Percentiles rank a stretch among this genome's conserved stretches.
These are phyloP conservation scores for Taphrina sp. DNA, from an alignment of 1,139 yeast species.

Conservation along the genomic window DNA sequence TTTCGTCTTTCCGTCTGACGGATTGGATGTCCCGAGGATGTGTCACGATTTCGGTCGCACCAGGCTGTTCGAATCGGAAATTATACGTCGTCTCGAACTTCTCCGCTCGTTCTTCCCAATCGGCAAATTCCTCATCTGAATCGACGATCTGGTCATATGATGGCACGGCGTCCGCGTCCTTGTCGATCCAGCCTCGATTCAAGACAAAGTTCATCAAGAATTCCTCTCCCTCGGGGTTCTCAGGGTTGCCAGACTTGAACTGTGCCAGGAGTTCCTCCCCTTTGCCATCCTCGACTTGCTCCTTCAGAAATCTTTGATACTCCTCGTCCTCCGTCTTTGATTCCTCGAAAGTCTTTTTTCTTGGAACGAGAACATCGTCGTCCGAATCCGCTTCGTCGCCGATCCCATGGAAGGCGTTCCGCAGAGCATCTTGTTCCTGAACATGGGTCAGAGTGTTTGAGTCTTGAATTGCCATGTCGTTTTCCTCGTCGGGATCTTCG, in stretches of 20 bases:
- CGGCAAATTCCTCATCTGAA: constrained; percentile 67
- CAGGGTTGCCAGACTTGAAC: constrained; percentile 45
- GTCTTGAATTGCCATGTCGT: constrained; percentile 19
- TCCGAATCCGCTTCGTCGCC: constrained; percentile 51
- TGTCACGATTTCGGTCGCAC: constrained; percentile 86
- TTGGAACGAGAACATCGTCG: constrained; percentile 52
- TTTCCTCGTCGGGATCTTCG: constrained; percentile 40
- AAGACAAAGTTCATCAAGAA: constrained; percentile 34
- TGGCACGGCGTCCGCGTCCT: constrained; percentile 38
- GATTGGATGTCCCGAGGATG: constrained; percentile 90
- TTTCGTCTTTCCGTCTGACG: constrained; percentile 71
- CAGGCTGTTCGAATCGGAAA: constrained; percentile 82
- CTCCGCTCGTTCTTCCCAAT: constrained; percentile 89
- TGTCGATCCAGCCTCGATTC: constrained; percentile 36
- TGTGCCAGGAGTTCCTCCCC: constrained; percentile 71
- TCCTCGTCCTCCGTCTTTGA: constrained; percentile 41
- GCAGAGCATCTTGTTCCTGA: constrained; percentile 33
- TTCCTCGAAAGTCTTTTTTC: constrained; percentile 55
- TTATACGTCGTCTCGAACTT: constrained; percentile 88
- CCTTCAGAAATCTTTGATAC: constrained; percentile 34
- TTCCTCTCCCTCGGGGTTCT: constrained; percentile 30
- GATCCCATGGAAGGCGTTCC: constrained; percentile 60
- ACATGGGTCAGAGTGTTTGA: constrained; percentile 33
- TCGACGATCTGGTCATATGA: constrained; percentile 49
- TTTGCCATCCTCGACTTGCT: constrained; percentile 49